Evolutionary conservation across 495 filamentous ascomycete genomes (phyloP).

Genomic region (Evansstolkia leycettana): DNA sequence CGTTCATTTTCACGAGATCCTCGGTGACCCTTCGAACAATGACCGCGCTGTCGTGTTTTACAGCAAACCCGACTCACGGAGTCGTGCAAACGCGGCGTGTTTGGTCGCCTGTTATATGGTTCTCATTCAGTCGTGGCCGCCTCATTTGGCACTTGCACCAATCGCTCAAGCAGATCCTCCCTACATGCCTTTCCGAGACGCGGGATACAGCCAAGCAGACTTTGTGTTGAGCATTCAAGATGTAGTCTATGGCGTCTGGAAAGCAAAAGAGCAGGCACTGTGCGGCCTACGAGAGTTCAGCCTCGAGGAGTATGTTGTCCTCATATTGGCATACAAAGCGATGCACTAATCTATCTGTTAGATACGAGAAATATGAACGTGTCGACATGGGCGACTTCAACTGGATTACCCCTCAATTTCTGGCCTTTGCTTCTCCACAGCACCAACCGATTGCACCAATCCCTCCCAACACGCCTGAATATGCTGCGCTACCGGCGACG

Average conservation of each 20-base stretch:
- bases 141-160: conserved; percentile 90
- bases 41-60: conserved; percentile 85
- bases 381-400: conserved; percentile 99
- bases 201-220: conserved; percentile 96
- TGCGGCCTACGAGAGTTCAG: conserved; percentile 82
- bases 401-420: conserved; percentile 90
- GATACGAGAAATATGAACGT: conserved; percentile 84
- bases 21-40: conserved; percentile 76
- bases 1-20: conserved; percentile 83
- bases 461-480: conserved; percentile 55
- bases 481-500: conserved; percentile 56
- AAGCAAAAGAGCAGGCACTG: conserved; percentile 86
- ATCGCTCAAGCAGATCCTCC: conserved; percentile 93
- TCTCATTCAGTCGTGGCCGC: conserved; percentile 96
- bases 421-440: conserved; percentile 94
- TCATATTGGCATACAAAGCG: neutral
- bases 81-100: conserved; percentile 95
- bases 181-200: conserved; percentile 96
- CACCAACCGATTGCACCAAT: conserved; percentile 61
- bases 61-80: conserved; percentile 82
- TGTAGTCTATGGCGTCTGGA: conserved; percentile 97
- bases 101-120: conserved; percentile 95
- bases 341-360: conserved; percentile 23
- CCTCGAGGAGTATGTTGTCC: conserved; percentile 66
- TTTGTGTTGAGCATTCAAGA: conserved; percentile 92